Evolutionary conservation across 2,329 filamentous ascomycete genomes (phyloP).

Genomic region (Microdochium nivale): DNA sequence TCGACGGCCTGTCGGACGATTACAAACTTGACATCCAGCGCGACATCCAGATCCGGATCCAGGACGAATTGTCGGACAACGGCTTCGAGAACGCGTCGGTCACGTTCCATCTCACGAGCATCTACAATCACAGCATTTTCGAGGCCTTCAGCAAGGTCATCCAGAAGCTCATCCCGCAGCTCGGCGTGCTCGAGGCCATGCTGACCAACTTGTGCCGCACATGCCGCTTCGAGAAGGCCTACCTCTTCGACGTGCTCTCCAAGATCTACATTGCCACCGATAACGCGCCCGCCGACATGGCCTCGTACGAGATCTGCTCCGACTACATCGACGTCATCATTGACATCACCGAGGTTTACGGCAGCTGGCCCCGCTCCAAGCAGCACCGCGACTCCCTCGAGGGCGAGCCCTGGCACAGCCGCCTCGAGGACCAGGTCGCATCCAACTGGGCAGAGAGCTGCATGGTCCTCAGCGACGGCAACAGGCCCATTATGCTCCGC

Average conservation of each 20-base stretch:
- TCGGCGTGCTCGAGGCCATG: conserved; percentile 86
- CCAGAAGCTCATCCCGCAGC: conserved; percentile 89
- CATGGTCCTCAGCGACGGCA: conserved; percentile 56
- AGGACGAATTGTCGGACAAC: conserved; percentile 88
- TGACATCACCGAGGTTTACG: conserved; percentile 92
- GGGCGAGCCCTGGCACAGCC: conserved; percentile 51
- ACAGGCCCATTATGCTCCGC: conserved; percentile 56
- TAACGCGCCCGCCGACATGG: conserved; percentile 85
- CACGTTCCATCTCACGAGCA: conserved; percentile 91
- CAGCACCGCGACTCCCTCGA: conserved; percentile 48
- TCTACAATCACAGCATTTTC: conserved; percentile 98
- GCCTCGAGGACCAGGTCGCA: conserved; percentile 56
- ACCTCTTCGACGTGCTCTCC: conserved; percentile 93
- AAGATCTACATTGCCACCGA: conserved; percentile 99
- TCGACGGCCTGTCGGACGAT: conserved; percentile 94
- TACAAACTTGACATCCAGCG: conserved; percentile 94
- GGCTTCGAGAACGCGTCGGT: conserved; percentile 91
- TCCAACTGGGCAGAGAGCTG: conserved; percentile 59
- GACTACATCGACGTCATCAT: conserved; percentile 99
- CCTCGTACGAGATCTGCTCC: conserved; percentile 95
- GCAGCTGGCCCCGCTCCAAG: conserved; percentile 55
- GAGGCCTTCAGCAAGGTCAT: conserved; percentile 98
- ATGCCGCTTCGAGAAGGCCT: conserved; percentile 94
- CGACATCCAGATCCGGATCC: conserved; percentile 92
- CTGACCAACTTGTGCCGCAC: conserved; percentile 90